A percentile compares a stretch with the other conserved stretches of the same genome.
These are phyloP conservation scores for Phaeosphaeria sp. DNA, from an alignment of 2,329 filamentous ascomycete species.

Conservation along the genomic window DNA sequence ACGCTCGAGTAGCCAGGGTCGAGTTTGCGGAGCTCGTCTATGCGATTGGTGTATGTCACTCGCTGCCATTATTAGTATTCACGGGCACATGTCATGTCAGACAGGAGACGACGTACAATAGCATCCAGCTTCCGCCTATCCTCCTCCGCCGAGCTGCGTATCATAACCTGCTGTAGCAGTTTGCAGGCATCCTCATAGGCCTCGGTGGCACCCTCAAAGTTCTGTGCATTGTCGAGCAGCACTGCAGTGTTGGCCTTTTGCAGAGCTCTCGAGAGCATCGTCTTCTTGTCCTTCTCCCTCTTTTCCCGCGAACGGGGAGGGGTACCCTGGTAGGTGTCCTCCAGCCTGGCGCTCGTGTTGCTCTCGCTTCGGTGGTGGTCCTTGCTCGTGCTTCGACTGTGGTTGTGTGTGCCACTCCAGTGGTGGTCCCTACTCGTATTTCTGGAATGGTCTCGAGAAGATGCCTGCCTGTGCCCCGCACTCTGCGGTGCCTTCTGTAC, in stretches of 20 bases:
- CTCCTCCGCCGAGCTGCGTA: constrained; percentile 81
- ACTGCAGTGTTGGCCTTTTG: constrained; percentile 97
- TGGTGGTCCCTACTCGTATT: constrained; percentile 23
- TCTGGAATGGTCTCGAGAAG: constrained; percentile 22
- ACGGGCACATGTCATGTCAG: no score
- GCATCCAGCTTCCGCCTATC: constrained; percentile 90
- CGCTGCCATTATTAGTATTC: constrained; percentile 60
- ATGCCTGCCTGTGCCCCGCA: constrained; percentile 23
- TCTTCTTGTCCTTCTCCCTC: constrained; percentile 71
- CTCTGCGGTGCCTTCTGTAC: constrained; percentile 29
- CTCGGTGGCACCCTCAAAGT: constrained; percentile 87
- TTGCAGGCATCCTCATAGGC: constrained; percentile 92
- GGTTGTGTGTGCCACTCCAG: constrained; percentile 34
- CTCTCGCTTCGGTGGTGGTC: constrained; percentile 38
- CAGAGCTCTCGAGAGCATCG: constrained; percentile 93
- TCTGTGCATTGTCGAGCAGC: constrained; percentile 92
- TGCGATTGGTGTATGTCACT: constrained; percentile 87
- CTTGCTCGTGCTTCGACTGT: constrained; percentile 25
- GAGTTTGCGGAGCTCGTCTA: constrained; percentile 82
- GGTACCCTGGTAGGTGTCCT: constrained; percentile 40
- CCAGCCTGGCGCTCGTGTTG: constrained; percentile 39
- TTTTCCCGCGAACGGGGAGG: constrained; percentile 50
- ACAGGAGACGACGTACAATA: constrained; percentile 78
- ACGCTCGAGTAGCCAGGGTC: constrained; percentile 59
- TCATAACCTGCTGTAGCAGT: constrained; percentile 85